phyloP scores from a whole-genome alignment of 2,329 filamentous ascomycete genomes.

The Pseudopithomyces maydicus region DNA sequence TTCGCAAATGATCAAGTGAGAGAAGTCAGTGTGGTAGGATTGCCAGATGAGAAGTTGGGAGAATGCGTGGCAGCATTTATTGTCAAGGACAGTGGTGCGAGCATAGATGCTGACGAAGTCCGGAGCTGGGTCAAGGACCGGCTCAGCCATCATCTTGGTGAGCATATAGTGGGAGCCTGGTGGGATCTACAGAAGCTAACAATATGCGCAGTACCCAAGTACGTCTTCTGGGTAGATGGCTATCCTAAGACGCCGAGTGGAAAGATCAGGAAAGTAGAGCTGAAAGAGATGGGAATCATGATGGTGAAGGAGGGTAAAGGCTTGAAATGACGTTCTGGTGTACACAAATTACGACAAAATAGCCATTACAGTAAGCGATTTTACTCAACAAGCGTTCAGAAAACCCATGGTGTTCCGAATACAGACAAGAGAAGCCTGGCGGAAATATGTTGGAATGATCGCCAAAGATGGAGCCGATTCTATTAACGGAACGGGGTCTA shows the following conservation, averaged over 20 bases:
- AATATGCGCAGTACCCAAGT: constrained; percentile 68
- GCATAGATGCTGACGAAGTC: constrained; percentile 60
- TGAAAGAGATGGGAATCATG: constrained; percentile 67
- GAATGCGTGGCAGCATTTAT: constrained; percentile 88
- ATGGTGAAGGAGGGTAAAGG: constrained; percentile 31
- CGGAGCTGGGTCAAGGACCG: constrained; percentile 72
- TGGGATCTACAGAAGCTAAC: neutral
- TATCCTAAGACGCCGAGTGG: constrained; percentile 95
- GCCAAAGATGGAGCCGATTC: neutral
- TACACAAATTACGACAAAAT: too few relatives aligned
- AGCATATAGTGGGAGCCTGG: constrained; percentile 34
- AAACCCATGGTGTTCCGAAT: too few relatives aligned
- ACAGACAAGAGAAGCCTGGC: too few relatives aligned
- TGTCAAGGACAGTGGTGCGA: constrained; percentile 53
- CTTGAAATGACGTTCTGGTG: constrained; percentile 2
- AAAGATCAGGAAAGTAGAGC: constrained; percentile 94
- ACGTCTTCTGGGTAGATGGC: constrained; percentile 84
- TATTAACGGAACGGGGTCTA: neutral
- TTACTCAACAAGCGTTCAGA: too few relatives aligned
- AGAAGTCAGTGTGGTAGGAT: constrained; percentile 82
- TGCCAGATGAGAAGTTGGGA: constrained; percentile 81
- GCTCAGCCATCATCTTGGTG: constrained; percentile 72
- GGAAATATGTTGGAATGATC: too few relatives aligned
- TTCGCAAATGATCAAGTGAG: constrained; percentile 71
- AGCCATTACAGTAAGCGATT: too few relatives aligned